Percentiles rank a stretch among this genome's conserved stretches.
phyloP scores from a whole-genome alignment of 2,329 filamentous ascomycete genomes.

The Neopestalotiopsis sp. region DNA sequence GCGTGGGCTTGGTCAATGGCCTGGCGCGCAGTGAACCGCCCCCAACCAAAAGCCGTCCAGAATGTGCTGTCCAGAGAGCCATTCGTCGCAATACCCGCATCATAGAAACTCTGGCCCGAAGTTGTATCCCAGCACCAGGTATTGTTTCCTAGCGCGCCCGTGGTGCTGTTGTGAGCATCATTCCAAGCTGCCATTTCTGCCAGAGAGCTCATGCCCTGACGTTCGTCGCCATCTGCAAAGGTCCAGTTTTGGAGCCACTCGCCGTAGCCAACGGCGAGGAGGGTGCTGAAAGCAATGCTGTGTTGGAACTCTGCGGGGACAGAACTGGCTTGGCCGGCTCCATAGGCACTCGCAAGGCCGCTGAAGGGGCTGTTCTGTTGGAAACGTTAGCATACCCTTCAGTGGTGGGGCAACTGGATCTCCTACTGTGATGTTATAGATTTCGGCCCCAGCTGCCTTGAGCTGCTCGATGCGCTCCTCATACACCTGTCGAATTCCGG shows the following conservation, averaged over 20 bases:
- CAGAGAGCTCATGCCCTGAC: constrained; percentile 22
- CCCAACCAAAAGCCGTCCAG: constrained; percentile 21
- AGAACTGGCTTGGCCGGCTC: not conserved
- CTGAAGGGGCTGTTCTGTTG: constrained; percentile 5
- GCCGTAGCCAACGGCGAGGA: constrained; percentile 26
- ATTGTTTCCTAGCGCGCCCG: constrained; percentile 22
- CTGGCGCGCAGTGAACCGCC: constrained; percentile 17
- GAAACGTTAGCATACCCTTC: not conserved
- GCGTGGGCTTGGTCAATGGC: constrained; percentile 20
- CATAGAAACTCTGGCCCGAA: constrained; percentile 23
- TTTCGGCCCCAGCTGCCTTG: not conserved
- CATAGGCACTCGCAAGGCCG: not conserved
- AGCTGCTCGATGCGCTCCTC: not conserved
- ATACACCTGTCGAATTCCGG: not conserved
- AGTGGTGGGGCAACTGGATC: not conserved
- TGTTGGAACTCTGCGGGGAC: constrained; percentile 19
- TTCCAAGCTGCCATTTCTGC: constrained; percentile 26
- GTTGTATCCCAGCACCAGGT: constrained; percentile 26
- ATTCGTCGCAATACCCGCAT: constrained; percentile 19
- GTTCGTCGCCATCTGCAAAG: constrained; percentile 21
- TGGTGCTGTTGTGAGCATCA: constrained; percentile 23
- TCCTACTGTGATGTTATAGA: not conserved
- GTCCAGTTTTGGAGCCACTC: constrained; percentile 26
- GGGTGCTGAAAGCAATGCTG: constrained; percentile 15
- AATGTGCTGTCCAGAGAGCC: constrained; percentile 18